Evolutionary conservation across 2,329 filamentous ascomycete genomes (phyloP).

Genomic region (Fusarium liriodendri): DNA sequence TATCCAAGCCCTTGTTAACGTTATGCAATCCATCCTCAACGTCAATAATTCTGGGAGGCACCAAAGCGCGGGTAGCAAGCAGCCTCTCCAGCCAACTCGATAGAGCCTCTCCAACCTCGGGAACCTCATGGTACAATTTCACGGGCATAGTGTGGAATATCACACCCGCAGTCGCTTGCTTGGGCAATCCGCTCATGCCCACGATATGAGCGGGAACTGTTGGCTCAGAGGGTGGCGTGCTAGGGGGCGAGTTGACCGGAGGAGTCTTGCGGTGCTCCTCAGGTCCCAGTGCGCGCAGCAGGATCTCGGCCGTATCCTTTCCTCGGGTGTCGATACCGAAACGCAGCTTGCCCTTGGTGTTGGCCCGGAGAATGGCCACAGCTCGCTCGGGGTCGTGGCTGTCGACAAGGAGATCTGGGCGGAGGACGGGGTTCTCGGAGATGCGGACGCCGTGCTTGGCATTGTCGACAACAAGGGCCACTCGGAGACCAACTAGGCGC

Average conservation of each 20-base stretch:
- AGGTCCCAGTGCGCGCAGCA: conserved; percentile 54
- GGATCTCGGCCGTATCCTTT: conserved; percentile 68
- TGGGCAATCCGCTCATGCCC: conserved; percentile 75
- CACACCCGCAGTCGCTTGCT: conserved; percentile 57
- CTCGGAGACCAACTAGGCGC: conserved; percentile 71
- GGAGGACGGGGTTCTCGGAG: conserved; percentile 54
- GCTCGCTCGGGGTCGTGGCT: conserved; percentile 74
- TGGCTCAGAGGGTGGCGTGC: conserved; percentile 49
- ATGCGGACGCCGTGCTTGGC: conserved; percentile 73
- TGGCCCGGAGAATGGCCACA: conserved; percentile 70
- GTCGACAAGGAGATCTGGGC: conserved; percentile 75
- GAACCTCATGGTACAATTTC: conserved; percentile 79
- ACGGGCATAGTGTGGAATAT: conserved; percentile 76
- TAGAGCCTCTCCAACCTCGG: conserved; percentile 70
- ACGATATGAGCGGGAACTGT: conserved; percentile 66
- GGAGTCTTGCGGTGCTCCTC: conserved; percentile 51
- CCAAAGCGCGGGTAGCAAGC: conserved; percentile 63
- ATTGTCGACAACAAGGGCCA: conserved; percentile 74
- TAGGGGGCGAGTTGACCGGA: conserved; percentile 49
- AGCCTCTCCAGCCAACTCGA: conserved; percentile 75
- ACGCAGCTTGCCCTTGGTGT: conserved; percentile 67
- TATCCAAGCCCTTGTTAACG: conserved; percentile 76
- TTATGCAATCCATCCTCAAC: conserved; percentile 71
- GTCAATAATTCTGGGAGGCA: conserved; percentile 73
- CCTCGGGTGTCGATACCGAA: conserved; percentile 78